A percentile compares a stretch with the other conserved stretches of the same genome.
These are phyloP conservation scores for Agaricus sinodeliciosus DNA, from an alignment of 768 basidiomycete genomes.

Conservation along the genomic window DNA sequence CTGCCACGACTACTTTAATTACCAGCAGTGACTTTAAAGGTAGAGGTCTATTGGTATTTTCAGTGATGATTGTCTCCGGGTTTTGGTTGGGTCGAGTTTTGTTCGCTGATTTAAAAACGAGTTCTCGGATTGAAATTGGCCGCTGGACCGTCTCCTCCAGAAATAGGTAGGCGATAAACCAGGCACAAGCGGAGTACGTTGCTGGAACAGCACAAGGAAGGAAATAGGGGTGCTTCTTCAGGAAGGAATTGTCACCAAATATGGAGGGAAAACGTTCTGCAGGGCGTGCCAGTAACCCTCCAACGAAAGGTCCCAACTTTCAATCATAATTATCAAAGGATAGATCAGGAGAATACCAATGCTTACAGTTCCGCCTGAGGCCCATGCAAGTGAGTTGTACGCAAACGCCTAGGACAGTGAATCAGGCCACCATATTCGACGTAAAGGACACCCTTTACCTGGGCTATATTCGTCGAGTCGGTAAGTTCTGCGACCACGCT, in stretches of 20 bases:
- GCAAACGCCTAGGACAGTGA: slow-evolving; percentile 42
- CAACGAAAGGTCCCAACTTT: slow-evolving; percentile 38
- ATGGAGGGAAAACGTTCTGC: slow-evolving; percentile 37
- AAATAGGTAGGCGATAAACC: slow-evolving; percentile 37
- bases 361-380: slow-evolving; percentile 33
- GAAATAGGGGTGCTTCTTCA: slow-evolving; percentile 47
- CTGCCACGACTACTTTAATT: slow-evolving; percentile 50
- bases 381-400: slow-evolving; percentile 51
- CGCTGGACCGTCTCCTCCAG: slow-evolving; percentile 36
- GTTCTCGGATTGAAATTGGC: slow-evolving; percentile 11
- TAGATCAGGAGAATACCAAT: neutral
- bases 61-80: slow-evolving; percentile 2
- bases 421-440: neutral
- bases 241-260: slow-evolving; percentile 35
- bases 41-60: slow-evolving; percentile 27
- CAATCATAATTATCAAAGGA: too few relatives aligned
- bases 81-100: slow-evolving; percentile 7
- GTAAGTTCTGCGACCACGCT: slow-evolving; percentile 73
- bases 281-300: slow-evolving; percentile 44
- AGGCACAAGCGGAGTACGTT: slow-evolving; percentile 40
- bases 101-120: slow-evolving; percentile 10
- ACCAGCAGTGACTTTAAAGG: slow-evolving; percentile 47
- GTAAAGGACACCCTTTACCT: slow-evolving; percentile 23
- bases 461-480: slow-evolving; percentile 60
- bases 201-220: slow-evolving; percentile 56